Conservation (phyloP, 768 basidiomycete genomes). For the Plicaturopsis crispa region DNA sequence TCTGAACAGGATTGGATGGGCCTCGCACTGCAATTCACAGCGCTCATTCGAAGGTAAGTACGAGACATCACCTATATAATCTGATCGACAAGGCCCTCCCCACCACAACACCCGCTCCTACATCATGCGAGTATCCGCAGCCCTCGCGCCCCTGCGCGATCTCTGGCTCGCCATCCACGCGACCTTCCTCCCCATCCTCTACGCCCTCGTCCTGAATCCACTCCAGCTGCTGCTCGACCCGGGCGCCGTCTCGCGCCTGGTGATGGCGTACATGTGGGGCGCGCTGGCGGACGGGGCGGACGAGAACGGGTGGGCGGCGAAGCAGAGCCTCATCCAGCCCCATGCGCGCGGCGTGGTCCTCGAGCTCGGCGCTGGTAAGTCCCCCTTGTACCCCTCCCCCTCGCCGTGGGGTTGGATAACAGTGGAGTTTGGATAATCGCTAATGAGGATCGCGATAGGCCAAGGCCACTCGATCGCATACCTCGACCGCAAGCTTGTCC, state of each 20-base stretch:
- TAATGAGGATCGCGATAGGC: conserved; percentile 26
- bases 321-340: conserved; percentile 40
- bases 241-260: conserved; percentile 36
- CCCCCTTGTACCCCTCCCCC: background rate
- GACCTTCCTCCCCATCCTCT: conserved; percentile 39
- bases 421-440: background rate
- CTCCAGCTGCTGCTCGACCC: conserved; percentile 39
- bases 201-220: conserved; percentile 31
- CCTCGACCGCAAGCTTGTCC: conserved; percentile 45
- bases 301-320: conserved; percentile 28
- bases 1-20: no score
- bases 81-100: background rate
- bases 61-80: no score
- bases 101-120: background rate
- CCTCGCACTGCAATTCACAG: no score
- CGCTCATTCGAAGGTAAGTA: no score
- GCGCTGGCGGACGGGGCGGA: conserved; percentile 42
- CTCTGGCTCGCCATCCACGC: conserved; percentile 27
- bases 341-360: conserved; percentile 55
- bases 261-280: conserved; percentile 55
- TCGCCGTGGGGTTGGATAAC: background rate
- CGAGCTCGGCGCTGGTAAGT: conserved; percentile 60
- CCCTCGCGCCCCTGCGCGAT: conserved; percentile 34
- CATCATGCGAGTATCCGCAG: conserved; percentile 40
- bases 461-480: conserved; percentile 59